phyloP scores from a whole-genome alignment of 2,329 filamentous ascomycete species.

The Xylaria sp. region DNA sequence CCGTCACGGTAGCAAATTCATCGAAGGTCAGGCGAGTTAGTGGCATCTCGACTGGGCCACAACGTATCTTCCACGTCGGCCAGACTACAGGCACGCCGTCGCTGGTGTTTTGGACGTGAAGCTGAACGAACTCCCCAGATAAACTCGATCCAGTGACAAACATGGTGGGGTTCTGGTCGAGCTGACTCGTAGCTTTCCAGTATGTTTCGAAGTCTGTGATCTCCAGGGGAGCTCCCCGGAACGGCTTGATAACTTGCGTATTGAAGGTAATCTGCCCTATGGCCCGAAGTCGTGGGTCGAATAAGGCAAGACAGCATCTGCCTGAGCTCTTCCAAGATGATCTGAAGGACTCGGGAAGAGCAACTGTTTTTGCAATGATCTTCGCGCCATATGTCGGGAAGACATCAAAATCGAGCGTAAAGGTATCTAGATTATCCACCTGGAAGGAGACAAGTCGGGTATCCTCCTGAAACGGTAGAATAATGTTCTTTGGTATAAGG shows the following conservation, averaged over 20 bases:
- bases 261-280: slow-evolving; percentile 96
- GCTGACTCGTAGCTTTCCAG: slow-evolving; percentile 97
- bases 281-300: slow-evolving; percentile 88
- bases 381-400: slow-evolving; percentile 98
- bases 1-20: slow-evolving; percentile 72
- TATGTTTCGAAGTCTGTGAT: slow-evolving; percentile 99
- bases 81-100: slow-evolving; percentile 89
- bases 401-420: slow-evolving; percentile 96
- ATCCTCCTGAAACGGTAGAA: slow-evolving; percentile 96
- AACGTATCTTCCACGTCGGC: slow-evolving; percentile 82
- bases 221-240: slow-evolving; percentile 89
- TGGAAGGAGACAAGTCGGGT: slow-evolving; percentile 94
- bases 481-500: slow-evolving; percentile 94
- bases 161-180: slow-evolving; percentile 85
- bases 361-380: slow-evolving; percentile 95
- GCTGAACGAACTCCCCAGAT: slow-evolving; percentile 91
- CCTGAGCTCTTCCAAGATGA: slow-evolving; percentile 79
- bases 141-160: slow-evolving; percentile 95
- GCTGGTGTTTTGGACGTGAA: slow-evolving; percentile 91
- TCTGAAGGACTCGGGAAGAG: slow-evolving; percentile 86
- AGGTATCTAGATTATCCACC: slow-evolving; percentile 90
- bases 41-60: slow-evolving; percentile 82
- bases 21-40: slow-evolving; percentile 80
- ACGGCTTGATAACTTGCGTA: slow-evolving; percentile 96
- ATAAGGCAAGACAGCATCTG: slow-evolving; percentile 86